Percentiles rank a stretch among this genome's conserved stretches.
These are phyloP conservation scores for Phellopilus nigrolimitatus DNA, from an alignment of 1,284 basidiomycete species.

Conservation along the genomic window DNA sequence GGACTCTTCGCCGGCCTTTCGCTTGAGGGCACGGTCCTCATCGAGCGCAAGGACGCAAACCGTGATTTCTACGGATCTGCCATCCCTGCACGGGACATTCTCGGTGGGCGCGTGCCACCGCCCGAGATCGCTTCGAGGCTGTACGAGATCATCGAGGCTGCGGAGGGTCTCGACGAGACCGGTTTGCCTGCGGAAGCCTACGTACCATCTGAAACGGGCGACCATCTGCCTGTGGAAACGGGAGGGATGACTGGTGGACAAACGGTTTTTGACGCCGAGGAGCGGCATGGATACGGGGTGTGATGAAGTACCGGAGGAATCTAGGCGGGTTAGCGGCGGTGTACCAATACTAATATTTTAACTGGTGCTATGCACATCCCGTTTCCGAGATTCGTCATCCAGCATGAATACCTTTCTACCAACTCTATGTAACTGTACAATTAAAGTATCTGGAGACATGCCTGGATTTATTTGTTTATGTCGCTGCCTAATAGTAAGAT, in stretches of 20 bases:
- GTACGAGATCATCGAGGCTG: conserved; percentile 94
- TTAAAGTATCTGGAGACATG: no score
- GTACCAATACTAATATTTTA: no score
- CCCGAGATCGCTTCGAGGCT: conserved; percentile 92
- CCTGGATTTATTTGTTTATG: no score
- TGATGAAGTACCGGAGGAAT: no score
- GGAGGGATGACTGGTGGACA: conserved; percentile 4
- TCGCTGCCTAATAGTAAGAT: no score
- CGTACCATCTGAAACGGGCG: conserved; percentile 64
- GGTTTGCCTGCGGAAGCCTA: conserved; percentile 79
- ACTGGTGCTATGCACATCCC: no score
- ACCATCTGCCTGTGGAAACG: conserved; percentile 47
- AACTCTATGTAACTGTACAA: no score
- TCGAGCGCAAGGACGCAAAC: conserved; percentile 94
- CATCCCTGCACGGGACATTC: conserved; percentile 86
- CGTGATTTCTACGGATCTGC: conserved; percentile 93
- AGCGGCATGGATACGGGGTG: conserved; percentile 8
- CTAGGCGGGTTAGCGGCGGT: no score
- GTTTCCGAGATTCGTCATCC: no score
- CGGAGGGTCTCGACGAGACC: conserved; percentile 74
- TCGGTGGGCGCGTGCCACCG: conserved; percentile 89
- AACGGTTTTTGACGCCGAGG: conserved; percentile 19
- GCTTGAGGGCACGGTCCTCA: conserved; percentile 90
- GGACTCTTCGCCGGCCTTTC: conserved; percentile 95
- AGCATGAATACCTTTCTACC: no score